Percentiles rank a stretch among this genome's conserved stretches.
phyloP scores from a whole-genome alignment of 345 rosid genomes.

The Orychophragmus violaceus region DNA sequence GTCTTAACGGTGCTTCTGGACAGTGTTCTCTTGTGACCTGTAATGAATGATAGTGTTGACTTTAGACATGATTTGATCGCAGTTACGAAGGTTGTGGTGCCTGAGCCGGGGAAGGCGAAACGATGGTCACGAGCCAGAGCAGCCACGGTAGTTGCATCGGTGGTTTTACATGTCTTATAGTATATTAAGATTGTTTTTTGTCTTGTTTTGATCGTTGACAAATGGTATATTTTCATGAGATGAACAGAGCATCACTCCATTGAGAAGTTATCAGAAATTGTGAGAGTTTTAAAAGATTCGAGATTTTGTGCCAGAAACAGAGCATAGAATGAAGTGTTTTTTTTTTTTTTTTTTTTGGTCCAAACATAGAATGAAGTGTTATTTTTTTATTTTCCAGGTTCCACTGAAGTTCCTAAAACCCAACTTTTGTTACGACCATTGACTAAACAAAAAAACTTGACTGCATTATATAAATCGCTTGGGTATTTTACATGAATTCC shows the following conservation, averaged over 20 bases:
- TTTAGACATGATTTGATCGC: neutral
- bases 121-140: constrained; percentile 8
- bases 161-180: constrained; percentile 8
- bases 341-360: too few species aligned
- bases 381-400: neutral
- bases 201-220: neutral
- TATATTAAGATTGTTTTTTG: neutral
- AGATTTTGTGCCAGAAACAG: neutral
- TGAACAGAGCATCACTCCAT: neutral
- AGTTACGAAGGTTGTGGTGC: neutral
- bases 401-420: neutral
- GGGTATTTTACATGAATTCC: too few species aligned
- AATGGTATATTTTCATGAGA: neutral
- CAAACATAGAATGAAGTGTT: neutral
- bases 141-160: constrained; percentile 7
- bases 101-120: neutral
- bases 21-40: neutral
- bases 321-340: neutral
- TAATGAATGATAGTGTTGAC: neutral
- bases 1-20: neutral
- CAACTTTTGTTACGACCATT: neutral
- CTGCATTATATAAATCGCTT: too few species aligned
- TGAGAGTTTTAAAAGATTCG: neutral
- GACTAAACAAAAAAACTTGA: too few species aligned
- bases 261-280: neutral